Evolutionary conservation across 192 early-diverging fungal species (phyloP), one percentile per base, ranked within the genome.

Genomic region (Funneliformis geosporum): DNA sequence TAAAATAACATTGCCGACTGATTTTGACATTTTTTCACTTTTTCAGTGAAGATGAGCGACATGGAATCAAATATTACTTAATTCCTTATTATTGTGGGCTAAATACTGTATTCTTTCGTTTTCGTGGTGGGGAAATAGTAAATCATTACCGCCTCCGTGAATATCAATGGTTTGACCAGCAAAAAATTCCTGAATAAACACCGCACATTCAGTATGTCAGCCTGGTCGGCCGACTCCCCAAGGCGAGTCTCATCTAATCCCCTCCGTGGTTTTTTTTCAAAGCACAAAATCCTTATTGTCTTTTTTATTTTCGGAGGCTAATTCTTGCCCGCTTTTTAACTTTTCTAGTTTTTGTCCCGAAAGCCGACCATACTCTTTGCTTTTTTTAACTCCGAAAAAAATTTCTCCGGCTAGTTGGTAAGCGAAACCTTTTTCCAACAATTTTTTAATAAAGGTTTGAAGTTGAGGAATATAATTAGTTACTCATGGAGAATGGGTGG

Each of bases 61-160:
- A 65, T 65, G 62, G n/a, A 65, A 2, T 18, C 62, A 65, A 65
- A 65, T 65, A 8, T 2, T 0, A 18, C 62, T 65, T 65, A 65
- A 65, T 65, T 65, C 62, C 1, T 2, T 0, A 2, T 65, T 8
- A 2, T 65, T 65, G 21, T 27, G 7, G 18, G 62, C 0, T 65
- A 65, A 65, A 65, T 65, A 65, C 21, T 65, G 62, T 27, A 65
- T 65, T 18, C 62, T 65, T 65, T 65, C 62, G 21, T 65, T 65
- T 65, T 65, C 62, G 18, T 65, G 62, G 2, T 65, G 62, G 18
- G 62, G 62, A 18, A 65, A 65, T 65, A 65, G 18, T 65, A 65
- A 65, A 65, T 65, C 62, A 21, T 65, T 65, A 18, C 62, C 62
- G 0, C 62, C 62, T 0, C 62, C 62, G 18, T 65, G 62, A 18